These are phyloP conservation scores for Croton laevigatus DNA, from an alignment of 441 rosid species.

Conservation along the genomic window DNA sequence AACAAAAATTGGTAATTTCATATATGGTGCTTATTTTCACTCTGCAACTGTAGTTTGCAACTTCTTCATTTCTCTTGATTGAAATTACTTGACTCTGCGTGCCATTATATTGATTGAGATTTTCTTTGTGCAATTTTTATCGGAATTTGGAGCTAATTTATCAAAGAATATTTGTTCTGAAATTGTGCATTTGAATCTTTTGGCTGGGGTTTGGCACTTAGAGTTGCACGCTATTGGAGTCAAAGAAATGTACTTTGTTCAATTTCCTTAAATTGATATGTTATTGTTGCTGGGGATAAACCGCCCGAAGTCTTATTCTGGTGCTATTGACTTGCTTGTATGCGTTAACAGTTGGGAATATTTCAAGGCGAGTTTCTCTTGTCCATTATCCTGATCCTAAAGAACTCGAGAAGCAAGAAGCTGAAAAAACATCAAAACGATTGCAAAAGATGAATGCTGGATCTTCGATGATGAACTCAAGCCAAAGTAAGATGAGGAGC, in stretches of 20 bases:
- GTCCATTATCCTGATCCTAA: conserved; percentile 60
- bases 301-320: neutral
- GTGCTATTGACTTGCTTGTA: conserved; percentile 10
- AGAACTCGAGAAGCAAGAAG: conserved; percentile 40
- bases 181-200: neutral
- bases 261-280: too few species aligned
- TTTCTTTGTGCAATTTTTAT: neutral
- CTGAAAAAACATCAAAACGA: conserved; percentile 31
- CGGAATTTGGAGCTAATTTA: neutral
- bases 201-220: neutral
- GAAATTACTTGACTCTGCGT: neutral
- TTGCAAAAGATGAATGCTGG: conserved; percentile 32
- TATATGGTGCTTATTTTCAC: neutral
- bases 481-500: conserved; percentile 31
- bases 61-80: neutral
- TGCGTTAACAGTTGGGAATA: conserved; percentile 49
- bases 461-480: conserved; percentile 29
- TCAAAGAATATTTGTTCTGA: neutral
- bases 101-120: too few species aligned
- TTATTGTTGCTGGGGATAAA: too few species aligned
- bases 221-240: neutral
- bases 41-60: neutral
- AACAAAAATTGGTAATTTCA: conserved; percentile 45
- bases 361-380: conserved; percentile 54
- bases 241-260: too few species aligned